These are phyloP conservation scores for Colletotrichum gloeosporioides DNA, from an alignment of 2,329 filamentous ascomycete genomes.

Conservation along the genomic window DNA sequence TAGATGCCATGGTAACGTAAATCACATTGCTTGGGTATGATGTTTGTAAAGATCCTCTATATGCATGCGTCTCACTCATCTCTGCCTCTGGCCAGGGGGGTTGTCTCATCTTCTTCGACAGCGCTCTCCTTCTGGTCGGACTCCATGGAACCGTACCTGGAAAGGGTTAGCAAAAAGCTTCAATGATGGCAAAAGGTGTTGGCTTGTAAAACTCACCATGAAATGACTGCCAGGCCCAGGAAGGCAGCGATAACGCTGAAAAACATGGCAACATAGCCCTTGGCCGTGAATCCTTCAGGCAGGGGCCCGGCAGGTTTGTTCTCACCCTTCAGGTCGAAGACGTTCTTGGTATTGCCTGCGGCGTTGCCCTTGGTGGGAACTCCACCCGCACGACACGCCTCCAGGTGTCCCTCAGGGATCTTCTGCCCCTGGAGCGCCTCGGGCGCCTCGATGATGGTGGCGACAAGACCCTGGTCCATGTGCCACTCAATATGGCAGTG, in stretches of 20 bases:
- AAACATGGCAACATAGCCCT: slow-evolving; percentile 24
- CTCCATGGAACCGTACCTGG: slow-evolving; percentile 14
- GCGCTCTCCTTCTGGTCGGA: slow-evolving; percentile 1
- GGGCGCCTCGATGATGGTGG: slow-evolving; percentile 40
- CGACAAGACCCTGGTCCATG: slow-evolving; percentile 50
- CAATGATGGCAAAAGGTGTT: neutral
- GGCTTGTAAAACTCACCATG: slow-evolving; percentile 6
- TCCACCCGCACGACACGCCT: slow-evolving; percentile 38
- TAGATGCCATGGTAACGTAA: neutral
- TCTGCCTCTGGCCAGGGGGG: neutral
- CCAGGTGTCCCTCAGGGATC: slow-evolving; percentile 45
- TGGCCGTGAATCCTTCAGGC: slow-evolving; percentile 23
- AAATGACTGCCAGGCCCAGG: slow-evolving; percentile 18
- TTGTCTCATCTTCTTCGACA: neutral
- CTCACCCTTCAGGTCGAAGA: slow-evolving; percentile 50
- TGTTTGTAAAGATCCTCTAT: neutral
- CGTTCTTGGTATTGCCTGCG: slow-evolving; percentile 59
- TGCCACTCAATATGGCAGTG: slow-evolving; percentile 64
- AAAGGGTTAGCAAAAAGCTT: neutral
- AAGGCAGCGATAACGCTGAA: slow-evolving; percentile 21
- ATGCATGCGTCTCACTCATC: neutral
- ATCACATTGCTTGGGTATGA: neutral
- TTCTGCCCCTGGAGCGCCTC: slow-evolving; percentile 48
- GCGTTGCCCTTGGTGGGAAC: slow-evolving; percentile 60
- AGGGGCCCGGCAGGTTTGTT: slow-evolving; percentile 17